phyloP scores from a whole-genome alignment of 2,329 filamentous ascomycete genomes.

The Pestalotiopsis sp. region DNA sequence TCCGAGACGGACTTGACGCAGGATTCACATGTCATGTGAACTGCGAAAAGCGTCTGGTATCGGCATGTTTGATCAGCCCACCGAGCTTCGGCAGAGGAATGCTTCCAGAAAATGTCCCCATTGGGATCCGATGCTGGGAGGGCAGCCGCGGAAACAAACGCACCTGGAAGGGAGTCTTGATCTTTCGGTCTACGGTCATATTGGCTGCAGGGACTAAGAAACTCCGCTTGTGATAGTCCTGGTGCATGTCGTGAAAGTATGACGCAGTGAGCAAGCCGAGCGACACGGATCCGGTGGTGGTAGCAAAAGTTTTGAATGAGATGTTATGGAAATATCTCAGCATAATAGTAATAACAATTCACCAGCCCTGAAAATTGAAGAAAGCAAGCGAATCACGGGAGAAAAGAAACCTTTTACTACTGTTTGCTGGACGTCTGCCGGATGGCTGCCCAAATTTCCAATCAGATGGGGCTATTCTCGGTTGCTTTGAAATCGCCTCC shows the following conservation, averaged over 20 bases:
- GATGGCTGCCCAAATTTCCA: constrained; percentile 5
- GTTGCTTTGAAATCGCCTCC: constrained; percentile 40
- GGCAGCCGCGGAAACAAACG: constrained; percentile 18
- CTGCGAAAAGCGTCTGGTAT: constrained; percentile 84
- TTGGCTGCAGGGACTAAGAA: constrained; percentile 17
- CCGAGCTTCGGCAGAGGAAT: not conserved
- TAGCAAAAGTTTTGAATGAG: constrained; percentile 26
- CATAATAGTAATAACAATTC: constrained; percentile 19
- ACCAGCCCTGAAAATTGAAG: constrained; percentile 3
- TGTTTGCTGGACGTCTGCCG: not conserved
- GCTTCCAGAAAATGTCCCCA: not conserved
- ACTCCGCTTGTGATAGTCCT: constrained; percentile 17
- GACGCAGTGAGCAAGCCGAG: constrained; percentile 26
- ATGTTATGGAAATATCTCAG: constrained; percentile 27
- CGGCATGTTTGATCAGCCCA: constrained; percentile 30
- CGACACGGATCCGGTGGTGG: constrained; percentile 22
- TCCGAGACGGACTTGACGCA: constrained; percentile 87
- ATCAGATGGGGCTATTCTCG: constrained; percentile 5
- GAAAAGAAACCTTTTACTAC: constrained; percentile 8
- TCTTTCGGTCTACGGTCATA: constrained; percentile 31
- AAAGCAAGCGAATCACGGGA: constrained; percentile 12
- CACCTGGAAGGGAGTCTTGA: constrained; percentile 37
- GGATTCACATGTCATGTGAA: constrained; percentile 87
- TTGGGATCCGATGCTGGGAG: not conserved
- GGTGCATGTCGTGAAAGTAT: constrained; percentile 25